Conservation (phyloP, 306 rosid species). For the Vigna hirtella region DNA sequence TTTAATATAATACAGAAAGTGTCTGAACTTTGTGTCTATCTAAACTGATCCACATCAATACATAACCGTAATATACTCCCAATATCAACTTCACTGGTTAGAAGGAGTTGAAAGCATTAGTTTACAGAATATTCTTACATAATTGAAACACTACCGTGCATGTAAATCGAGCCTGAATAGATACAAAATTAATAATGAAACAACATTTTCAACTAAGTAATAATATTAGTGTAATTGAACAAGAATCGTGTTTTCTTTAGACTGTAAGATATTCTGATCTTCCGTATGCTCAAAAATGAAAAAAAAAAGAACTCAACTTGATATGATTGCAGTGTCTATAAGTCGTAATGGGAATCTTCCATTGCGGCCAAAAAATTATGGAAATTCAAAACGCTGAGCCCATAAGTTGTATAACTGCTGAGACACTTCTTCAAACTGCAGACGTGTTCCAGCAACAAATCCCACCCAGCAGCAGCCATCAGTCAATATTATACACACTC, state of each 20-base stretch:
- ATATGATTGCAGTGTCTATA: not conserved
- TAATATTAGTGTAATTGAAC: not conserved
- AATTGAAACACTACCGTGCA: not conserved
- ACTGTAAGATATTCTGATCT: not conserved
- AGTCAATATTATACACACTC: constrained; percentile 48
- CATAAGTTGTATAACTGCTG: not conserved
- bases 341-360: constrained; percentile 16
- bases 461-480: constrained; percentile 28
- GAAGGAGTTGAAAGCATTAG: not conserved
- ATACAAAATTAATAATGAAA: constrained; percentile 12
- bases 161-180: not conserved
- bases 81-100: not conserved
- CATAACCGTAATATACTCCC: not conserved
- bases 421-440: constrained; percentile 6
- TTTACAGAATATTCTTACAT: not conserved
- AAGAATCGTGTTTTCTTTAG: not conserved
- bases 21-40: too few species aligned
- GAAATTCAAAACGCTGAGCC: constrained; percentile 24
- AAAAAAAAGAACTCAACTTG: constrained; percentile 24
- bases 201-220: not conserved
- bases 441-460: constrained; percentile 21
- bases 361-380: not conserved
- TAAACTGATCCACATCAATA: not conserved
- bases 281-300: constrained; percentile 32
- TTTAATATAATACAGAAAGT: too few species aligned